phyloP scores from a whole-genome alignment of 78 protist species.

The Tieghemostelium lacteum region DNA sequence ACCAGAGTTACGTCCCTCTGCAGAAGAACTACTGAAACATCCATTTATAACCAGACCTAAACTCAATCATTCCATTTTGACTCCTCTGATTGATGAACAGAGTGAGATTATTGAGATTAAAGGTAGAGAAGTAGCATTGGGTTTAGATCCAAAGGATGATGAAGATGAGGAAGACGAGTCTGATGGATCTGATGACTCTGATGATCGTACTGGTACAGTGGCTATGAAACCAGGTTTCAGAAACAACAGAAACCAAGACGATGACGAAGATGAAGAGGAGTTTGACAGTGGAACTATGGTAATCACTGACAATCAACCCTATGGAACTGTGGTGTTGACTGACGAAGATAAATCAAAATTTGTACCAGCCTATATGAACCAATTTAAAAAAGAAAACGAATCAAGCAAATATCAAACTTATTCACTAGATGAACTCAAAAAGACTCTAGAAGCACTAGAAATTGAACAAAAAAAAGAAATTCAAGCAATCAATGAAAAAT shows the following conservation, averaged over 20 bases:
- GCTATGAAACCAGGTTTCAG: conserved; percentile 27
- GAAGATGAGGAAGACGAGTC: conserved; percentile 33
- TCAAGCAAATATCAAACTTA: conserved; percentile 3
- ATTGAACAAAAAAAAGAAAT: conserved; percentile 53
- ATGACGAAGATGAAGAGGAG: conserved; percentile 47
- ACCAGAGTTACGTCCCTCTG: conserved; percentile 85
- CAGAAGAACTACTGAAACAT: conserved; percentile 83
- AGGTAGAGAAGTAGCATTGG: conserved; percentile 82
- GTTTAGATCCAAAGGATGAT: conserved; percentile 69
- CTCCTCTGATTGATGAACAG: conserved; percentile 79
- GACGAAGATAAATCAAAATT: conserved; percentile 20
- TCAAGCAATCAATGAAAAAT: conserved; percentile 21
- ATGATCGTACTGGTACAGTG: conserved; percentile 1
- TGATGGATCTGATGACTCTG: conserved; percentile 24
- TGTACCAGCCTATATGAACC: conserved; percentile 71
- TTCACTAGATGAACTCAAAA: conserved; percentile 45
- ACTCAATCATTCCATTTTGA: conserved; percentile 17
- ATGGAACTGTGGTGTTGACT: conserved; percentile 71
- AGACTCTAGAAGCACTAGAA: conserved; percentile 35
- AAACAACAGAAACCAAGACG: not conserved
- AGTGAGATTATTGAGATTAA: conserved; percentile 59
- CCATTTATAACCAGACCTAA: conserved; percentile 60
- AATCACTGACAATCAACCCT: conserved; percentile 53
- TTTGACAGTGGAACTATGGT: conserved; percentile 83
- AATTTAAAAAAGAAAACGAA: conserved; percentile 36